These are phyloP conservation scores for Zygosaccharomyces lentus DNA, from an alignment of 805 yeast species.

Conservation along the genomic window DNA sequence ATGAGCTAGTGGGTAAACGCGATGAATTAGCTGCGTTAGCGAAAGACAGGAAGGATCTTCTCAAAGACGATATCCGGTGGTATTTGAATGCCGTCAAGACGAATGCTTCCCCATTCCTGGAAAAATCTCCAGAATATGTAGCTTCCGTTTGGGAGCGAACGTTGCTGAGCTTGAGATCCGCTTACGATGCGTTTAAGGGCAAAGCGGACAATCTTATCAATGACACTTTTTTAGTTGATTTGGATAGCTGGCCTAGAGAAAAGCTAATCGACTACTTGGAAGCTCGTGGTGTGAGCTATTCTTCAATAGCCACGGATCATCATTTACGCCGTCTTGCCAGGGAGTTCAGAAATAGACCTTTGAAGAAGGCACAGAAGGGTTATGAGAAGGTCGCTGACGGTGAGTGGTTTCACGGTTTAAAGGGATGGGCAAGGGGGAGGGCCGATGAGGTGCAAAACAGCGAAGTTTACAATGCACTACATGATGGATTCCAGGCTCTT, in stretches of 20 bases:
- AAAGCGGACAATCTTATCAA: constrained; percentile 38
- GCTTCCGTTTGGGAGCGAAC: constrained; percentile 27
- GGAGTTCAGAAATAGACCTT: constrained; percentile 37
- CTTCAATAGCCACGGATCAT: constrained; percentile 39
- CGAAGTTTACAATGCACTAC: constrained; percentile 13
- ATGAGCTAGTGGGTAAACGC: constrained; percentile 33
- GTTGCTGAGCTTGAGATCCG: constrained; percentile 8
- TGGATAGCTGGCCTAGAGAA: constrained; percentile 46
- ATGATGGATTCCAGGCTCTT: constrained; percentile 11
- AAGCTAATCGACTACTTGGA: constrained; percentile 41
- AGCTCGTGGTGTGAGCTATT: constrained; percentile 39
- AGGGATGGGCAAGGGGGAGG: constrained; percentile 36
- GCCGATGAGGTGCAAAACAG: constrained; percentile 13
- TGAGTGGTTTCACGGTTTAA: constrained; percentile 38
- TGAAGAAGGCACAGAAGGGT: constrained; percentile 27
- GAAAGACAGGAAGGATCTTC: constrained; percentile 31
- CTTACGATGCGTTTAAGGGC: constrained; percentile 19
- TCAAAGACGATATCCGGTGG: constrained; percentile 39
- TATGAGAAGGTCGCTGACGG: constrained; percentile 36
- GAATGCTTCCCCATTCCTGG: constrained; percentile 35
- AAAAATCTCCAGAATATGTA: constrained; percentile 34
- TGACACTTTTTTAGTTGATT: constrained; percentile 44
- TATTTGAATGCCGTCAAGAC: constrained; percentile 34
- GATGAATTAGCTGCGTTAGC: constrained; percentile 38
- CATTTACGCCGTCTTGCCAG: constrained; percentile 41